A percentile compares a stretch with the other conserved stretches of the same genome.
These are phyloP conservation scores for Colletotrichum godetiae DNA, from an alignment of 2,329 filamentous ascomycete species.

Conservation along the genomic window DNA sequence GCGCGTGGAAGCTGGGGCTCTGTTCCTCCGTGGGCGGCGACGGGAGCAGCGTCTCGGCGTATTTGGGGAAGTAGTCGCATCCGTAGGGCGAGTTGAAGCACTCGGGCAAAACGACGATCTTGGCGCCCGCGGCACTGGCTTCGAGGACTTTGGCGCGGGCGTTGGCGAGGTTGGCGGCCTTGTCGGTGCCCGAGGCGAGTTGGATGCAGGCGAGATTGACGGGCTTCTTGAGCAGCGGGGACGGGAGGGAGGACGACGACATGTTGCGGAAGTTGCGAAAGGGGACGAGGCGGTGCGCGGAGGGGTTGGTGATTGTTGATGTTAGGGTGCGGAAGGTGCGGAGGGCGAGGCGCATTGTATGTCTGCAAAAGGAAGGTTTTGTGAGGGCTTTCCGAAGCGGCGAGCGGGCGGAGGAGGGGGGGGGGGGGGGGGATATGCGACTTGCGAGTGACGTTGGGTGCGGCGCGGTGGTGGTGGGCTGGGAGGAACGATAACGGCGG, in stretches of 20 bases:
- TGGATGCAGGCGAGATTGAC: conserved; percentile 86
- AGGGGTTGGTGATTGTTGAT: not conserved
- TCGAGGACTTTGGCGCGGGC: conserved; percentile 86
- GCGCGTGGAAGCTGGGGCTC: conserved; percentile 86
- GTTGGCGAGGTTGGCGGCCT: conserved; percentile 83
- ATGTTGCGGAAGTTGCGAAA: conserved; percentile 28
- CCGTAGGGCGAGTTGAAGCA: conserved; percentile 99
- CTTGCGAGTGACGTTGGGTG: conserved; percentile 9
- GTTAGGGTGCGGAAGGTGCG: conserved; percentile 13
- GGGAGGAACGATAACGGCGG: conserved; percentile 23
- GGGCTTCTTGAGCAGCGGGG: conserved; percentile 74
- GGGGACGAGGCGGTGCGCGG: conserved; percentile 17
- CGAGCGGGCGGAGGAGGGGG: not conserved
- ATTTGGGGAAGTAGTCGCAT: conserved; percentile 87
- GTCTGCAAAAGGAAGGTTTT: too few relatives aligned
- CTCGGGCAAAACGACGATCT: conserved; percentile 92
- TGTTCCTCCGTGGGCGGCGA: conserved; percentile 76
- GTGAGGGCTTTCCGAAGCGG: not conserved
- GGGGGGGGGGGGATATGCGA: not conserved
- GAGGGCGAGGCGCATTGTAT: conserved; percentile 29
- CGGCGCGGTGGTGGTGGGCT: not conserved
- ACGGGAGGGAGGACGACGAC: conserved; percentile 4
- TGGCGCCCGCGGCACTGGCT: conserved; percentile 80
- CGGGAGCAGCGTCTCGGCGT: conserved; percentile 88
- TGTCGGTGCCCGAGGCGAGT: conserved; percentile 84